Evolutionary conservation across 2,329 filamentous ascomycete genomes (phyloP).

Genomic region (Gliomastix tumulicola): DNA sequence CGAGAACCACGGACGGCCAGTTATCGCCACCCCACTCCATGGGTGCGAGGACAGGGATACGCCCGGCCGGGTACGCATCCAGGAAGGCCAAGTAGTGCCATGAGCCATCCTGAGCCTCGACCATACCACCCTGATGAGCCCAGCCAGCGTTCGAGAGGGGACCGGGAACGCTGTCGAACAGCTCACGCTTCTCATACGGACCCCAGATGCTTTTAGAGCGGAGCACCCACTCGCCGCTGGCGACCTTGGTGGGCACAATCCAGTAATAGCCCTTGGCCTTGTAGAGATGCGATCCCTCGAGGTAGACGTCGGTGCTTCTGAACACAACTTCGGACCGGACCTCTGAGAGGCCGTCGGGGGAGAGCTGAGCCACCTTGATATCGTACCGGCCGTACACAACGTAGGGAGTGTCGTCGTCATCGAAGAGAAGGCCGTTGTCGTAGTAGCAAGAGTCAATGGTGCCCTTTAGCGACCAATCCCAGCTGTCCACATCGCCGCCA

Average conservation of each 20-base stretch:
- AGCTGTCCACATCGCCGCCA: background rate
- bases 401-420: conserved; percentile 50
- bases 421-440: conserved; percentile 47
- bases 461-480: conserved; percentile 2
- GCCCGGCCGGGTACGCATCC: conserved; percentile 45
- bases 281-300: conserved; percentile 49
- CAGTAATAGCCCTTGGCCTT: conserved; percentile 48
- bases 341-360: conserved; percentile 34
- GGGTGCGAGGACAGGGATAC: conserved; percentile 49
- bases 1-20: conserved; percentile 34
- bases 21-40: conserved; percentile 37
- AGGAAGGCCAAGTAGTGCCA: conserved; percentile 54
- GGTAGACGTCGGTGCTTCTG: conserved; percentile 18
- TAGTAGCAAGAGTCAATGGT: conserved; percentile 22
- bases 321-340: conserved; percentile 37
- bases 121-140: conserved; percentile 47
- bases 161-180: conserved; percentile 1
- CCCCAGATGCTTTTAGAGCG: conserved; percentile 41
- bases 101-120: conserved; percentile 40
- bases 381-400: conserved; percentile 43
- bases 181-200: conserved; percentile 30
- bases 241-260: conserved; percentile 39
- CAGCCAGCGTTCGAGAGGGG: conserved; percentile 23
- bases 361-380: conserved; percentile 42
- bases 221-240: conserved; percentile 34